Conservation (phyloP, 1,284 basidiomycete genomes). For the Ustilago bromivora region DNA sequence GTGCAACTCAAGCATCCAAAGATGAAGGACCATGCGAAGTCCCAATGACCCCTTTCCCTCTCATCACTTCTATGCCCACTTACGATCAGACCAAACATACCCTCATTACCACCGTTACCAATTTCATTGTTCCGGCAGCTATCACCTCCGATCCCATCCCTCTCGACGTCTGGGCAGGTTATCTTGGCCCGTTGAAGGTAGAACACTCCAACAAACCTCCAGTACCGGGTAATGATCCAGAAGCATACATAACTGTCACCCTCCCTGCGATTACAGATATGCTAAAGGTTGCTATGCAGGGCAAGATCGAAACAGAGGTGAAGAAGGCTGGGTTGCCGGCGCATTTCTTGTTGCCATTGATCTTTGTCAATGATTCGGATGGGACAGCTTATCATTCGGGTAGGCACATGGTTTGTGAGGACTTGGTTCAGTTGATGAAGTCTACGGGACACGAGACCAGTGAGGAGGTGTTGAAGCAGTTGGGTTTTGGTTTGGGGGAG, state of each 20-base stretch:
- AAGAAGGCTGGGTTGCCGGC: constrained; percentile 5
- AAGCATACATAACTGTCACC: constrained; percentile 50
- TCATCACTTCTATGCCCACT: constrained; percentile 81
- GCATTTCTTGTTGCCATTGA: constrained; percentile 57
- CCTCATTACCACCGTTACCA: constrained; percentile 79
- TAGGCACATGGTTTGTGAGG: constrained; percentile 57
- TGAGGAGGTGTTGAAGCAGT: constrained; percentile 50
- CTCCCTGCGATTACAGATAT: constrained; percentile 50
- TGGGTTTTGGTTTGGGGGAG: constrained; percentile 55
- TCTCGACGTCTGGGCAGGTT: constrained; percentile 88
- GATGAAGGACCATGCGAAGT: constrained; percentile 74
- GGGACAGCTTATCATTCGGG: constrained; percentile 64
- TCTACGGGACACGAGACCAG: constrained; percentile 54
- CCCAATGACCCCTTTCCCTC: constrained; percentile 84
- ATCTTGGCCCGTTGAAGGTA: constrained; percentile 78
- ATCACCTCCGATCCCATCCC: constrained; percentile 74
- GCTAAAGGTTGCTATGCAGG: constrained; percentile 28
- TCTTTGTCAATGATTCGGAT: constrained; percentile 64
- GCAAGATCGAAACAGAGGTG: background rate
- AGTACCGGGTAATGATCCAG: constrained; percentile 21
- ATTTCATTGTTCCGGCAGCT: constrained; percentile 47
- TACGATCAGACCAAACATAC: constrained; percentile 80
- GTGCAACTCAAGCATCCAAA: constrained; percentile 80
- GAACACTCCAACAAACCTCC: constrained; percentile 20
- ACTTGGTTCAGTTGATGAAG: constrained; percentile 57